phyloP scores from a whole-genome alignment of 2,329 filamentous ascomycete genomes.

The Sporothrix schenckii region DNA sequence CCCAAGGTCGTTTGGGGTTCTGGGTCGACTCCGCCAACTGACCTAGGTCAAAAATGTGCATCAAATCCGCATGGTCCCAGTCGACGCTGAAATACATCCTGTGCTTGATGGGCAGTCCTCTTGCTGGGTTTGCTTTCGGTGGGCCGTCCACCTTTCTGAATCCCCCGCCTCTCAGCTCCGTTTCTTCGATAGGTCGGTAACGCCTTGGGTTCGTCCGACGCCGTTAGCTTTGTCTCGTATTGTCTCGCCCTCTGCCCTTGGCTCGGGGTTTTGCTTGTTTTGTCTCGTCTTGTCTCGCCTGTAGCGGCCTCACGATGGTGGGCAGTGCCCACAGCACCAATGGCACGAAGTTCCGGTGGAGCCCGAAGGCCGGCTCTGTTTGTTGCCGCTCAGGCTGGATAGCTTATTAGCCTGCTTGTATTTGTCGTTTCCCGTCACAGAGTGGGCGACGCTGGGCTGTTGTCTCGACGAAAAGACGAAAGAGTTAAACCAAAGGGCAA shows the following conservation, averaged over 20 bases:
- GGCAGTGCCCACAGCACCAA: not conserved
- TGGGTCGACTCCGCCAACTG: not conserved
- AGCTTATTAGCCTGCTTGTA: not conserved
- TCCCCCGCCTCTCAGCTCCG: too few species aligned
- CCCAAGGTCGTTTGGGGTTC: not conserved
- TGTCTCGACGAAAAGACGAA: not conserved
- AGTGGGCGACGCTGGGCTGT: not conserved
- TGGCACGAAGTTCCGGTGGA: not conserved
- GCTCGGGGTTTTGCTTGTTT: not conserved
- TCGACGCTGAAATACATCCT: not conserved
- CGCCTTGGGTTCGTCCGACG: not conserved
- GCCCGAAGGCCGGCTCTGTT: not conserved
- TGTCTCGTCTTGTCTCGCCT: constrained; percentile 24
- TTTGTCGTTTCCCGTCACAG: not conserved
- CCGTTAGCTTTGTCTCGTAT: not conserved
- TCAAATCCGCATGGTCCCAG: not conserved
- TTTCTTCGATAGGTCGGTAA: not conserved
- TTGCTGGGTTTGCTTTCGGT: not conserved
- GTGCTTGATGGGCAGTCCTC: not conserved
- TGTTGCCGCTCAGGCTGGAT: not conserved
- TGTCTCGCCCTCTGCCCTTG: constrained; percentile 4
- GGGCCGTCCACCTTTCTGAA: not conserved
- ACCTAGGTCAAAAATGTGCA: constrained; percentile 16
- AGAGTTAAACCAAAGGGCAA: not conserved
- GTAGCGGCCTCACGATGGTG: constrained; percentile 2